Conservation (phyloP, 305 asterid species). For the Ruellia speciosa region DNA sequence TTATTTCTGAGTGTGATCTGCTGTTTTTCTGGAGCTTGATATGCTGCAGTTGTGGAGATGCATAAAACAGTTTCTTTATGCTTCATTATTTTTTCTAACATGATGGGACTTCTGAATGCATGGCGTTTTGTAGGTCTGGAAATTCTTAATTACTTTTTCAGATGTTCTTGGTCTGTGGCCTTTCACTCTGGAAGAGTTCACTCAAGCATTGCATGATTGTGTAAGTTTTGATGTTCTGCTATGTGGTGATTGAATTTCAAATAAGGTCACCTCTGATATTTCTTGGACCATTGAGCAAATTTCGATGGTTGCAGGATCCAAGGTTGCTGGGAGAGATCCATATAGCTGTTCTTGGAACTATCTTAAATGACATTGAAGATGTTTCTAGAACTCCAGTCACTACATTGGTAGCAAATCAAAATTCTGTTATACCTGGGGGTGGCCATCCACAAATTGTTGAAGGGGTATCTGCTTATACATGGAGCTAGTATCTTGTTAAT, state of each 20-base stretch:
- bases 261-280: constrained; percentile 11
- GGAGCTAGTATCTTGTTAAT: constrained; percentile 1
- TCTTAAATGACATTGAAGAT: constrained; percentile 81
- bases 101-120: constrained; percentile 10
- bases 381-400: constrained; percentile 57
- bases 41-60: too few species aligned
- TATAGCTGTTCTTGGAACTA: constrained; percentile 59
- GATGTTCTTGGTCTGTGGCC: constrained; percentile 96
- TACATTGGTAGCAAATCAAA: constrained; percentile 44
- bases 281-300: constrained; percentile 10
- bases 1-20: too few species aligned
- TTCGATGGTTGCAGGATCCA: constrained; percentile 48
- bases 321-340: constrained; percentile 84
- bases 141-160: constrained; percentile 73
- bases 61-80: too few species aligned
- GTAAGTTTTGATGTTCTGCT: constrained; percentile 38
- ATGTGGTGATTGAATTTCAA: constrained; percentile 9
- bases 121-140: constrained; percentile 57
- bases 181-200: constrained; percentile 82
- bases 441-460: constrained; percentile 79
- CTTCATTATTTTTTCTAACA: too few species aligned
- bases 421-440: constrained; percentile 47
- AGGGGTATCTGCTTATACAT: constrained; percentile 49
- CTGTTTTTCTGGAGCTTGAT: too few species aligned
- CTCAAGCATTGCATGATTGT: constrained; percentile 70